Percentiles rank a stretch among this genome's conserved stretches.
Evolutionary conservation across 1,284 basidiomycete genomes (phyloP).

Genomic region (Chondrostereum purpureum): DNA sequence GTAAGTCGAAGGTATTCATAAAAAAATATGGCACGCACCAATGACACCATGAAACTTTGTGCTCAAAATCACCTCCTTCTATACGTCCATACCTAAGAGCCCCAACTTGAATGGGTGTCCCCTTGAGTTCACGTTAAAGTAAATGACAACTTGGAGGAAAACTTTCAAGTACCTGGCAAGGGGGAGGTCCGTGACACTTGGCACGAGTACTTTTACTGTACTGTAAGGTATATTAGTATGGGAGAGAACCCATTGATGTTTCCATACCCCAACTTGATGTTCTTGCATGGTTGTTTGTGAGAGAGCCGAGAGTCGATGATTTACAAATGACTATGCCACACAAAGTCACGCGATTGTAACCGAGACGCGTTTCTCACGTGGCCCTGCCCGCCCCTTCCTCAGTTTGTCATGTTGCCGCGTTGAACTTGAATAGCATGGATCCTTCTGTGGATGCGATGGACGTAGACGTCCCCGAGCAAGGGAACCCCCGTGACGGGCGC

Average conservation of each 20-base stretch:
- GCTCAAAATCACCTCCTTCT: conserved; percentile 39
- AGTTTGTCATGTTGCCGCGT: no score
- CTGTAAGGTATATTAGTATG: conserved; percentile 27
- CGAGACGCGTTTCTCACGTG: no score
- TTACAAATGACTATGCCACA: no score
- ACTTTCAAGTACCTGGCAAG: conserved; percentile 39
- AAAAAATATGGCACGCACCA: conserved; percentile 40
- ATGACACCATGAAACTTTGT: conserved; percentile 66
- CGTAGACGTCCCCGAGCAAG: no score
- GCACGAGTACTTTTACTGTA: conserved; percentile 66
- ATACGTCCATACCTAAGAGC: conserved; percentile 57
- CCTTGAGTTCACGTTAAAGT: conserved; percentile 22
- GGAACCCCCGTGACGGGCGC: no score
- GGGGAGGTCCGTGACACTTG: conserved; percentile 56
- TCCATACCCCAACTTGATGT: no score
- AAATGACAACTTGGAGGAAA: conserved; percentile 4
- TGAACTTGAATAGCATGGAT: no score
- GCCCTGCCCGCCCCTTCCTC: no score
- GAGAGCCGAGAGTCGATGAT: no score
- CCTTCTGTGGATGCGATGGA: background rate
- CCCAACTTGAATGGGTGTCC: conserved; percentile 44
- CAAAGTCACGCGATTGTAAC: no score
- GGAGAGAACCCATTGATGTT: no score
- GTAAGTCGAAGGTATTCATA: conserved; percentile 1
- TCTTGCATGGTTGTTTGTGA: no score